Conservation (phyloP, 2,329 filamentous ascomycete genomes). For the Scytalidium sp. region DNA sequence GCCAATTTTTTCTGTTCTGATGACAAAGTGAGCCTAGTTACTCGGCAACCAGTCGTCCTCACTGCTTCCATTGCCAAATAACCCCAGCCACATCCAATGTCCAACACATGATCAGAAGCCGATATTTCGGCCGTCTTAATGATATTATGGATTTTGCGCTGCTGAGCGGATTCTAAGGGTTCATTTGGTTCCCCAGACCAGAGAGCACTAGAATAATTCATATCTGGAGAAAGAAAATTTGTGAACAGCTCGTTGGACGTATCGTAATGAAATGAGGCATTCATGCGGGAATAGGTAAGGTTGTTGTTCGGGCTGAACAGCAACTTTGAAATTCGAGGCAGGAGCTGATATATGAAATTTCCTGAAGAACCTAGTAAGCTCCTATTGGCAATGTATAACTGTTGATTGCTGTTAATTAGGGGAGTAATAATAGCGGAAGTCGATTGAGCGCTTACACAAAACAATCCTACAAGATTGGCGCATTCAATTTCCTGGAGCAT, state of each 20-base stretch:
- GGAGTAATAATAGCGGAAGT: neutral
- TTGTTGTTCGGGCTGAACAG: conserved; percentile 39
- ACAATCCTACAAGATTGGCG: conserved; percentile 50
- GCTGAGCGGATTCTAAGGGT: conserved; percentile 62
- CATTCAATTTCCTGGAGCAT: conserved; percentile 72
- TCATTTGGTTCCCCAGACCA: conserved; percentile 54
- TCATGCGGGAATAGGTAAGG: conserved; percentile 52
- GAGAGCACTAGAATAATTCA: conserved; percentile 73
- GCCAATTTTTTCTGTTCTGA: conserved; percentile 67
- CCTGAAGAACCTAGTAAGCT: neutral
- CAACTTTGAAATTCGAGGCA: neutral
- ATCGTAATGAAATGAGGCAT: conserved; percentile 71
- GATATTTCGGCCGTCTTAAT: conserved; percentile 64
- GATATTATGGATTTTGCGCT: conserved; percentile 63
- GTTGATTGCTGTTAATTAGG: neutral
- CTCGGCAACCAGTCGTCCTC: conserved; percentile 60
- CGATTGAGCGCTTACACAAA: conserved; percentile 32
- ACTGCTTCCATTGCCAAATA: conserved; percentile 71
- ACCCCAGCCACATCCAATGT: conserved; percentile 76
- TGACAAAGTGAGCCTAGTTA: conserved; percentile 67
- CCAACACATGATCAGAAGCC: conserved; percentile 63
- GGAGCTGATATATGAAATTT: neutral
- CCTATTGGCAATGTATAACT: neutral
- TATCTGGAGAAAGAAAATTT: conserved; percentile 69
- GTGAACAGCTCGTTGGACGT: conserved; percentile 76